Conservation (phyloP, 441 rosid species). For the Geranium incanum region DNA sequence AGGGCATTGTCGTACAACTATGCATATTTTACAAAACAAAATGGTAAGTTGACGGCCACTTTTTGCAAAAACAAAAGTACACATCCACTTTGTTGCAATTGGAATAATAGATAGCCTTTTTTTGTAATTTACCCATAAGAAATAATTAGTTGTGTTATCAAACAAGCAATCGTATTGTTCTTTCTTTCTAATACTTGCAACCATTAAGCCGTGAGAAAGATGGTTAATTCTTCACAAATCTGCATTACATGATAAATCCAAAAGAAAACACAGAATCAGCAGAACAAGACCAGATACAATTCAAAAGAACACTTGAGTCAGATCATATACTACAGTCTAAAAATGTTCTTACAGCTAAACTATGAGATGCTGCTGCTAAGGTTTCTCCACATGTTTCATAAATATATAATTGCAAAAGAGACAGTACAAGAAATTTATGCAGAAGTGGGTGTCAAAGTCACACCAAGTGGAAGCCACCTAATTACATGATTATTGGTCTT, state of each 20-base stretch:
- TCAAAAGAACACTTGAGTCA: too few relatives aligned
- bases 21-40: too few relatives aligned
- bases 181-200: too few relatives aligned
- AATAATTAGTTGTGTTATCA: too few relatives aligned
- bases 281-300: neutral
- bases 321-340: neutral
- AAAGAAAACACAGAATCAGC: neutral
- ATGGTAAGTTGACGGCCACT: too few relatives aligned
- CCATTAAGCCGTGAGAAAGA: too few relatives aligned
- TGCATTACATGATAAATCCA: neutral
- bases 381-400: neutral
- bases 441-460: constrained; percentile 8
- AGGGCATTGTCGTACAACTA: too few relatives aligned
- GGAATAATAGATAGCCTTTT: too few relatives aligned
- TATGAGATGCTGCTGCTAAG: neutral
- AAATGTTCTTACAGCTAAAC: neutral
- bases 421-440: neutral
- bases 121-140: too few relatives aligned
- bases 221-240: neutral
- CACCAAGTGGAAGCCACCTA: constrained; percentile 5
- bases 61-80: too few relatives aligned
- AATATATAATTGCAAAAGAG: neutral
- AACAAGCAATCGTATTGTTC: too few relatives aligned
- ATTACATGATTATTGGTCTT: neutral
- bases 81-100: too few relatives aligned